A percentile compares a stretch with the other conserved stretches of the same genome.
These are phyloP conservation scores for Medicago ruthenica DNA, from an alignment of 306 rosid genomes.

Conservation along the genomic window DNA sequence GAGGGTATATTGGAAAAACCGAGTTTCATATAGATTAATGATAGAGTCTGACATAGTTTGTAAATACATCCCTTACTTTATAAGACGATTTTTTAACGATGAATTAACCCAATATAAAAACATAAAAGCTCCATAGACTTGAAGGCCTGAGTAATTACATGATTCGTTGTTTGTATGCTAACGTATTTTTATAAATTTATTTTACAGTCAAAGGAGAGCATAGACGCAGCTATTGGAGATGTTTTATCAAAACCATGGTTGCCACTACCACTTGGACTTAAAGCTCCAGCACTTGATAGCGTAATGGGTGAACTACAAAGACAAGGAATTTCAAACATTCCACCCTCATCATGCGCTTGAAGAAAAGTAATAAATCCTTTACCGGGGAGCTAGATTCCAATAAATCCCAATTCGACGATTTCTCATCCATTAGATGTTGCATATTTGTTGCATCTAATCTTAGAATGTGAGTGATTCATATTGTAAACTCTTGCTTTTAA, in stretches of 20 bases:
- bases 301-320: slow-evolving; percentile 80
- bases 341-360: slow-evolving; percentile 69
- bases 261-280: slow-evolving; percentile 89
- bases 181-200: not conserved
- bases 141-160: too few relatives aligned
- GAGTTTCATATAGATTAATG: too few relatives aligned
- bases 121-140: too few relatives aligned
- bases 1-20: too few relatives aligned
- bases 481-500: slow-evolving; percentile 19
- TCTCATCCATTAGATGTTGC: slow-evolving; percentile 43
- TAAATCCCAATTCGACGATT: slow-evolving; percentile 68
- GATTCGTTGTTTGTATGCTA: not conserved
- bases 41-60: too few relatives aligned
- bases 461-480: slow-evolving; percentile 22
- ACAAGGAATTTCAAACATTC: slow-evolving; percentile 79
- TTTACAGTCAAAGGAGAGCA: slow-evolving; percentile 85
- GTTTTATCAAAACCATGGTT: slow-evolving; percentile 86
- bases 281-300: slow-evolving; percentile 74
- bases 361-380: not conserved
- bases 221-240: slow-evolving; percentile 89
- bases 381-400: not conserved
- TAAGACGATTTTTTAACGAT: too few relatives aligned
- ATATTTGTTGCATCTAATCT: slow-evolving; percentile 40
- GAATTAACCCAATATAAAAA: too few relatives aligned
- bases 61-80: too few relatives aligned